Conservation (phyloP, 176 grass and related monocot genomes). For the Cocos nucifera region DNA sequence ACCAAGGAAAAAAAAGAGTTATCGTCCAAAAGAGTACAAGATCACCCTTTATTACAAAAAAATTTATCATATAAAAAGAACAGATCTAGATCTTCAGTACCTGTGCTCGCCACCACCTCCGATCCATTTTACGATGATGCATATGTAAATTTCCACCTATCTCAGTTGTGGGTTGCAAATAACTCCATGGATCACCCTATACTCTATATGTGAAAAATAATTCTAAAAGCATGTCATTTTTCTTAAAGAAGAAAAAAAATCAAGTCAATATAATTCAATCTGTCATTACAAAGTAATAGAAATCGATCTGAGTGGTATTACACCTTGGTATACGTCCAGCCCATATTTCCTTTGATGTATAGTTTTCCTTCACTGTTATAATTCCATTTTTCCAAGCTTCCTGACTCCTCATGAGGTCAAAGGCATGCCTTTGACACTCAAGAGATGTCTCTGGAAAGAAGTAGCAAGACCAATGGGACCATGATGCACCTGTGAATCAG, state of each 20-base stretch:
- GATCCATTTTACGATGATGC: slow-evolving; percentile 55
- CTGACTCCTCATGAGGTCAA: slow-evolving; percentile 43
- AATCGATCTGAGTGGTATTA: neutral
- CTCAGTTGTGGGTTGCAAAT: slow-evolving; percentile 53
- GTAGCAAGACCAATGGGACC: slow-evolving; percentile 72
- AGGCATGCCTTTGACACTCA: slow-evolving; percentile 33
- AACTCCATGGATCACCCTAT: slow-evolving; percentile 57
- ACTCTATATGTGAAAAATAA: slow-evolving; percentile 11
- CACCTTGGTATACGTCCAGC: slow-evolving; percentile 38
- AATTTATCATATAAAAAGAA: too few relatives aligned
- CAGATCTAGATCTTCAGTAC: slow-evolving; percentile 5
- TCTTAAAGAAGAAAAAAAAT: too few relatives aligned
- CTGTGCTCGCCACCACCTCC: slow-evolving; percentile 68
- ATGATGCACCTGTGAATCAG: slow-evolving; percentile 33
- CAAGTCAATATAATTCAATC: neutral
- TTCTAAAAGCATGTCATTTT: too few relatives aligned
- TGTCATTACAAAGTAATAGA: neutral
- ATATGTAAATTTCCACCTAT: slow-evolving; percentile 36
- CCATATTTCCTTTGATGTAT: slow-evolving; percentile 69
- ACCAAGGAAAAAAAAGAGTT: too few relatives aligned
- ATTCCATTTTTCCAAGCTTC: slow-evolving; percentile 32
- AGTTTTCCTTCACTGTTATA: slow-evolving; percentile 54
- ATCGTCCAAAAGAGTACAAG: too few relatives aligned
- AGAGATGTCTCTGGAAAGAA: slow-evolving; percentile 47
- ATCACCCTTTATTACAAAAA: too few relatives aligned